Percentiles rank a stretch among this genome's conserved stretches.
These are phyloP conservation scores for Pseudoperonospora humuli DNA, from an alignment of 352 stramenopile species.

Conservation along the genomic window DNA sequence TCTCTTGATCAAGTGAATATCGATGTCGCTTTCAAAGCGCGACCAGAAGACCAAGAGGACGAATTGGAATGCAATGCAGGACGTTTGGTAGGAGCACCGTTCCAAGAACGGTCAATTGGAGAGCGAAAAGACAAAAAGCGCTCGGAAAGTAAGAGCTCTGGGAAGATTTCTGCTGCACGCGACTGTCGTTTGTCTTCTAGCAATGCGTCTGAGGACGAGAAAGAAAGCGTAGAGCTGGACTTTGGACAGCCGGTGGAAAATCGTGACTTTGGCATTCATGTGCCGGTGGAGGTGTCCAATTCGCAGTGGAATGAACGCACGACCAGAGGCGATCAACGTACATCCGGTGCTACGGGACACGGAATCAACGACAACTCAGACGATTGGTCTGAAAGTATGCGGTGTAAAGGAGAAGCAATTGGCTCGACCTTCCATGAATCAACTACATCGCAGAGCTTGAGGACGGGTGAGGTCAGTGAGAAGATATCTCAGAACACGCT, in stretches of 20 bases:
- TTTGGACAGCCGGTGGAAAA: not conserved
- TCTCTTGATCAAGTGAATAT: not conserved
- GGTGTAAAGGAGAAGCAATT: constrained; percentile 1
- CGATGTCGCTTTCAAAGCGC: not conserved
- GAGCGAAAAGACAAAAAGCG: not conserved
- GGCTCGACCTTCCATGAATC: not conserved
- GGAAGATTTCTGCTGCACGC: not conserved
- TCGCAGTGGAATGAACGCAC: not conserved
- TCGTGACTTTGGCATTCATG: not conserved
- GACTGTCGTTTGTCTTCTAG: not conserved
- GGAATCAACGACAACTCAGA: not conserved
- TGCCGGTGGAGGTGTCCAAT: not conserved
- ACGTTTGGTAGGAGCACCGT: not conserved
- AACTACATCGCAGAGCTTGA: not conserved
- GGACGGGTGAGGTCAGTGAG: not conserved
- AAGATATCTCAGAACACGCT: not conserved
- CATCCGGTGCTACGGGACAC: not conserved
- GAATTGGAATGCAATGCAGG: not conserved
- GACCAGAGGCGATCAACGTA: not conserved
- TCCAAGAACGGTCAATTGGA: not conserved
- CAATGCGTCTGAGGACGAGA: not conserved
- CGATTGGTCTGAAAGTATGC: constrained; percentile 6
- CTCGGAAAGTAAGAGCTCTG: not conserved
- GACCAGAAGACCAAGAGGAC: not conserved
- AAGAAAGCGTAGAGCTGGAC: not conserved